These are phyloP conservation scores for Aspergillus texensis DNA, from an alignment of 2,329 filamentous ascomycete genomes.

Conservation along the genomic window DNA sequence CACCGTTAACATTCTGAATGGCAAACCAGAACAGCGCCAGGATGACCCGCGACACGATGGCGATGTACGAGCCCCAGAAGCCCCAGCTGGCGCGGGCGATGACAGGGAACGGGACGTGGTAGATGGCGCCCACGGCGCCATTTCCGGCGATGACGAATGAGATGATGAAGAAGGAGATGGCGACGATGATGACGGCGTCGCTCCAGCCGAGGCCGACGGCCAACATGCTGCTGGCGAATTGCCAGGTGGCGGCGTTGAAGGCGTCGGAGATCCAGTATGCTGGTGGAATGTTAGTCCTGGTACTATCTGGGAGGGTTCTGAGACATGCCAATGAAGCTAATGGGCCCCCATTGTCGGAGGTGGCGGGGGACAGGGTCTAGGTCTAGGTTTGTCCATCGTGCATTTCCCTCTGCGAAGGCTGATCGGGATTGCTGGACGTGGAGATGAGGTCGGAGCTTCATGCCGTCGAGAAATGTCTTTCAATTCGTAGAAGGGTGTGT, in stretches of 20 bases:
- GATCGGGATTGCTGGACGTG: slow-evolving; percentile 50
- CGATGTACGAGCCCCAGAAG: slow-evolving; percentile 60
- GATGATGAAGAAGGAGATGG: slow-evolving; percentile 55
- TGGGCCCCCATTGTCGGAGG: slow-evolving; percentile 50
- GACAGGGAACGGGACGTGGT: slow-evolving; percentile 61
- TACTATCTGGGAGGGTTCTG: neutral
- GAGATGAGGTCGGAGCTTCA: slow-evolving; percentile 28
- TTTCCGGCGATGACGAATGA: slow-evolving; percentile 64
- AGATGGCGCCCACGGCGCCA: slow-evolving; percentile 56
- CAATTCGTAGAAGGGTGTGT: too few relatives aligned
- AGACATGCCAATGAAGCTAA: slow-evolving; percentile 43
- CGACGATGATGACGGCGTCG: slow-evolving; percentile 54
- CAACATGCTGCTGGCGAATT: slow-evolving; percentile 54
- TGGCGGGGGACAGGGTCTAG: slow-evolving; percentile 52
- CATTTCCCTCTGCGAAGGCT: slow-evolving; percentile 48
- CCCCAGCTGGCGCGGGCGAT: slow-evolving; percentile 60
- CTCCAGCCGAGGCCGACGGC: slow-evolving; percentile 58
- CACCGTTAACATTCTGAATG: slow-evolving; percentile 67
- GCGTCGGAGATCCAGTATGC: slow-evolving; percentile 58
- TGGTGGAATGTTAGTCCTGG: slow-evolving; percentile 8
- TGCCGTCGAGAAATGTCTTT: neutral
- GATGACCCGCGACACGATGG: slow-evolving; percentile 56
- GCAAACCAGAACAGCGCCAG: slow-evolving; percentile 66
- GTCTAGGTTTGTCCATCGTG: slow-evolving; percentile 53
- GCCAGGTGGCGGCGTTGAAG: slow-evolving; percentile 58